phyloP scores from a whole-genome alignment of 306 rosid genomes.

The Hylodesmum podocarpum region DNA sequence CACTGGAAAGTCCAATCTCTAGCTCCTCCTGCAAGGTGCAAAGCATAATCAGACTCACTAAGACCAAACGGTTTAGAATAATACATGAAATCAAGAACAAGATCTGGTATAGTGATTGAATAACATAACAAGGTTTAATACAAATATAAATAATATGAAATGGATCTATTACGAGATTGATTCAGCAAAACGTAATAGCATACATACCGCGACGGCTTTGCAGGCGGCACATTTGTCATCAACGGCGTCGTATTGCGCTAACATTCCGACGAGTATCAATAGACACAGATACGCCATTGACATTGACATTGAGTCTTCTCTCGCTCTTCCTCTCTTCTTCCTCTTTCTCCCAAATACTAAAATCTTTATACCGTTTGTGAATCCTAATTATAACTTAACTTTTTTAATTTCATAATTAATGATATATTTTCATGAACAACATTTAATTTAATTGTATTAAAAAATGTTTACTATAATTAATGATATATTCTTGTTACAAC shows the following conservation, averaged over 20 bases:
- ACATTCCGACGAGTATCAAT: constrained; percentile 36
- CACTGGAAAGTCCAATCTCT: constrained; percentile 72
- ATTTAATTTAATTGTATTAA: too few relatives aligned
- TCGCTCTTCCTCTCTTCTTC: background rate
- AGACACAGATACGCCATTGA: constrained; percentile 23
- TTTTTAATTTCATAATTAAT: too few relatives aligned
- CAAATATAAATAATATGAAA: background rate
- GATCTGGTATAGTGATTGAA: background rate
- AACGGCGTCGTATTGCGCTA: constrained; percentile 44
- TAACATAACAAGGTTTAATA: too few relatives aligned
- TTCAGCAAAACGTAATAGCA: background rate
- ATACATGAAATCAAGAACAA: background rate
- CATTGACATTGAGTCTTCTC: constrained; percentile 23
- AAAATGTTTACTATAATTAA: too few relatives aligned
- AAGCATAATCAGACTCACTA: constrained; percentile 11
- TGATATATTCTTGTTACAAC: too few relatives aligned
- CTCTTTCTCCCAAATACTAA: too few relatives aligned
- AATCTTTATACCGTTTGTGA: too few relatives aligned
- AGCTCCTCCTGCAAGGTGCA: constrained; percentile 74
- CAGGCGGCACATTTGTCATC: constrained; percentile 94
- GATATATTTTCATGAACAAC: too few relatives aligned
- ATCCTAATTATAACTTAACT: too few relatives aligned
- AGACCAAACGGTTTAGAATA: background rate
- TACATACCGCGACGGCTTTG: constrained; percentile 78
- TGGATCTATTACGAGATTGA: background rate